Percentiles rank a stretch among this genome's conserved stretches.
phyloP scores from a whole-genome alignment of 2,329 filamentous ascomycete species.

The Stagonosporopsis tanaceti region DNA sequence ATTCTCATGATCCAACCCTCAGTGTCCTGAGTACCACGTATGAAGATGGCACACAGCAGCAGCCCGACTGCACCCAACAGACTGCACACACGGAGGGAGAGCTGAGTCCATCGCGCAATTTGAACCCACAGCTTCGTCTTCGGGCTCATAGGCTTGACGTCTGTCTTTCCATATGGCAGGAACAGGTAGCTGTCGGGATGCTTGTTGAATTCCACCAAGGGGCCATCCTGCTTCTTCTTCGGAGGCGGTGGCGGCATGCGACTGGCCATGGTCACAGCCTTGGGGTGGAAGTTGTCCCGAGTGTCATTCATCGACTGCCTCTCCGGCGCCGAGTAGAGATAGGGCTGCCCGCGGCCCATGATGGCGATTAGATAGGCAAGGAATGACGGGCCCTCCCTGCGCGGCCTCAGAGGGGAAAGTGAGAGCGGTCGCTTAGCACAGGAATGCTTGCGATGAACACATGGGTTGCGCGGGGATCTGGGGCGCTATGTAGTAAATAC shows the following conservation, averaged over 20 bases:
- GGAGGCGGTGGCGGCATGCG: constrained; percentile 67
- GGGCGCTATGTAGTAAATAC: constrained; percentile 41
- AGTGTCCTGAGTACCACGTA: constrained; percentile 70
- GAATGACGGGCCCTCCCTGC: constrained; percentile 37
- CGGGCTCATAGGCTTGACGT: constrained; percentile 71
- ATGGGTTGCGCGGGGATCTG: constrained; percentile 40
- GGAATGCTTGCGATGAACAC: constrained; percentile 46
- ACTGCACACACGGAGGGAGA: constrained; percentile 72
- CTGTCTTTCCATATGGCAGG: constrained; percentile 67
- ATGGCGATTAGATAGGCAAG: constrained; percentile 35
- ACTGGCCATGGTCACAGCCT: constrained; percentile 82
- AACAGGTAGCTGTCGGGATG: constrained; percentile 81
- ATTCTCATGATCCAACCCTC: constrained; percentile 80
- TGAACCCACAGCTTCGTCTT: constrained; percentile 76
- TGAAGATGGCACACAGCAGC: constrained; percentile 78
- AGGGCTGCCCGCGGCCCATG: constrained; percentile 68
- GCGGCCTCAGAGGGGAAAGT: constrained; percentile 37
- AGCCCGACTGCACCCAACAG: constrained; percentile 74
- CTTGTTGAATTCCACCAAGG: constrained; percentile 80
- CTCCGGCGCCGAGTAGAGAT: constrained; percentile 70
- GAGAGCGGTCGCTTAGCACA: constrained; percentile 42
- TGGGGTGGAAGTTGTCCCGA: constrained; percentile 76
- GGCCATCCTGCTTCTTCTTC: constrained; percentile 74
- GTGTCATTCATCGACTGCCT: constrained; percentile 60
- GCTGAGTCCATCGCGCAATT: constrained; percentile 71